Conservation (phyloP, 2,329 filamentous ascomycete genomes). For the Alternaria triticina region DNA sequence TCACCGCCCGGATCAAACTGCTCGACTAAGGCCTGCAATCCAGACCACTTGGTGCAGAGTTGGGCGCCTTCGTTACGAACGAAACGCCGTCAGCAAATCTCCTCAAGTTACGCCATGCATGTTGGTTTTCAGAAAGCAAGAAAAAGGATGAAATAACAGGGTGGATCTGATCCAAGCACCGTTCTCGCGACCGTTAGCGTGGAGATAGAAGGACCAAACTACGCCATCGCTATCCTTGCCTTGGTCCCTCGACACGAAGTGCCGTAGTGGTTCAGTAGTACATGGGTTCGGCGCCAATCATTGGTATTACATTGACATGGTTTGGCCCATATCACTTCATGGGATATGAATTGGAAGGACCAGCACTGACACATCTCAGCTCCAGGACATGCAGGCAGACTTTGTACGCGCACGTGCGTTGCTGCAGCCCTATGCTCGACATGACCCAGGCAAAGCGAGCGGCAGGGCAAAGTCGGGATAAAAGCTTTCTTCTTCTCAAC, state of each 20-base stretch:
- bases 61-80: background rate
- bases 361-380: background rate
- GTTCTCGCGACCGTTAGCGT: background rate
- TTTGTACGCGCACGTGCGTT: background rate
- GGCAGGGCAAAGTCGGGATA: background rate
- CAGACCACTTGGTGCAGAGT: background rate
- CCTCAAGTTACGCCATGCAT: background rate
- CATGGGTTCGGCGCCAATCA: background rate
- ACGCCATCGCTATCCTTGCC: background rate
- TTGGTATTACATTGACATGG: slow-evolving; percentile 2
- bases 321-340: background rate
- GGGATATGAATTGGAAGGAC: background rate
- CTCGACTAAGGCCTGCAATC: background rate
- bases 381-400: slow-evolving; percentile 4
- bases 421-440: slow-evolving; percentile 2
- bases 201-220: slow-evolving; percentile 8
- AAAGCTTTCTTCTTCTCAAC: background rate
- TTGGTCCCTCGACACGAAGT: background rate
- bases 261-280: background rate
- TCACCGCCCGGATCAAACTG: background rate
- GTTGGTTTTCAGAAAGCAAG: background rate
- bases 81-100: background rate
- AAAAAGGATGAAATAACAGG: background rate
- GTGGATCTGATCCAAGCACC: background rate
- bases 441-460: background rate